A percentile compares a stretch with the other conserved stretches of the same genome.
Conservation (phyloP, 2,329 filamentous ascomycete genomes). For the Dothideomycetes sp. region DNA sequence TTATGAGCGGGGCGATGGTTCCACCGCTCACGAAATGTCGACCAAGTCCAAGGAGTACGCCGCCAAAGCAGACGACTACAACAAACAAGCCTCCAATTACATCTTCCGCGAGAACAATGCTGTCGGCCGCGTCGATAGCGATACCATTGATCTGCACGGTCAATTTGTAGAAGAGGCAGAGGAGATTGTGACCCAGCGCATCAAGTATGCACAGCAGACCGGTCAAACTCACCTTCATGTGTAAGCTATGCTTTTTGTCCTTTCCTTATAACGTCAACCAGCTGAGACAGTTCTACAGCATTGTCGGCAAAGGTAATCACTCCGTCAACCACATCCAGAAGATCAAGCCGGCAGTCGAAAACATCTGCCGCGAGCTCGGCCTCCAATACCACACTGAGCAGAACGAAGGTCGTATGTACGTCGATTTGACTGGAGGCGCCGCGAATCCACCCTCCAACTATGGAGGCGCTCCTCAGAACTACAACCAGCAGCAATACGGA, state of each 20-base stretch:
- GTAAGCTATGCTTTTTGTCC: slow-evolving; percentile 29
- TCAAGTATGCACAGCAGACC: slow-evolving; percentile 60
- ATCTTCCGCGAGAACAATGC: slow-evolving; percentile 96
- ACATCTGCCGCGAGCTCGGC: slow-evolving; percentile 71
- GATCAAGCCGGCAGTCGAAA: slow-evolving; percentile 89
- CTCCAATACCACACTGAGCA: slow-evolving; percentile 76
- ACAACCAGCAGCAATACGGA: slow-evolving; percentile 36
- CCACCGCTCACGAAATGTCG: slow-evolving; percentile 68
- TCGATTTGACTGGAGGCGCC: slow-evolving; percentile 69
- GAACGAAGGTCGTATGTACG: slow-evolving; percentile 80
- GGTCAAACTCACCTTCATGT: slow-evolving; percentile 81
- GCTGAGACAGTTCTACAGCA: slow-evolving; percentile 32
- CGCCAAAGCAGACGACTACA: slow-evolving; percentile 75
- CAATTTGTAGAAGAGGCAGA: slow-evolving; percentile 93
- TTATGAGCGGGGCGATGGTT: slow-evolving; percentile 74
- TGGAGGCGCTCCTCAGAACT: slow-evolving; percentile 21
- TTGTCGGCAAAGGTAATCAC: slow-evolving; percentile 94
- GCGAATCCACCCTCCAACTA: slow-evolving; percentile 36
- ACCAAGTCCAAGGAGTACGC: slow-evolving; percentile 79
- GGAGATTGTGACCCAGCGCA: slow-evolving; percentile 75
- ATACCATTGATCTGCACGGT: slow-evolving; percentile 90
- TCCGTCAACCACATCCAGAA: slow-evolving; percentile 73
- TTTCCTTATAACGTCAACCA: no score
- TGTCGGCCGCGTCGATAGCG: slow-evolving; percentile 56
- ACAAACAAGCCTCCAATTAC: slow-evolving; percentile 80